Base-by-base conservation (phyloP, 2,329 filamentous ascomycete genomes). In the Xylariomycetidae sp. region DNA sequence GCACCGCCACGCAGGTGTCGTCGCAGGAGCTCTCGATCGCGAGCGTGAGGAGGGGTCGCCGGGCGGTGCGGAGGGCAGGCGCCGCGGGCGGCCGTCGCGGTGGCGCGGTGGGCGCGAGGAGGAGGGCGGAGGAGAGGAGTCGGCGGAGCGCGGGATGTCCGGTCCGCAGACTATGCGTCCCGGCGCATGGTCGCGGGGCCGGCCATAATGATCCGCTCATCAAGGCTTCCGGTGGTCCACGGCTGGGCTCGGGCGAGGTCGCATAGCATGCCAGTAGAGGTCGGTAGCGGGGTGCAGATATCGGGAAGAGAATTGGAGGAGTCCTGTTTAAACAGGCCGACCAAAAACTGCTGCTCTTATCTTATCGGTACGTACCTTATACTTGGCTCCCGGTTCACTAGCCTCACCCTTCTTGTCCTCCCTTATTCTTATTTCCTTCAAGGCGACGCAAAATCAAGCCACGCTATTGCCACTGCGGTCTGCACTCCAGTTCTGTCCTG, bases 11-110 rank as follows among this genome's bases (percentile, higher is more conserved):
- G 37, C 84, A 89, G 1, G 89, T 95, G 64, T 96, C 90, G 62
- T 96, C 90, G 69, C 90, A 92, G 3, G 83, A 88, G 8, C 82
- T 83, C 58, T 92, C 85, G 53, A 92, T 88, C 32, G 84, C 84
- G 30, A 90, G 72, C 5, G 74, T 78, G 13, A 73, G 54, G 37
- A 76, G 64, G 25, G 39, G 35, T 9, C 39, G 38, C 19, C 32
- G 41, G 18, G 25, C 9, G 32, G 17, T 25, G 20, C 17, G 3
- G 20, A 20, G 14, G 20, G 5, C 3, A 10, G 19, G 4, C 12
- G 19, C 31, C 18, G 16, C 24, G 18, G 25, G 10, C 14, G 14
- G 27, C 10, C 10, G 8, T 6, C 14, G 20, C 19, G 26, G 18
- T 6, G 25, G 26, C 10, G 16, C 14, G n/a, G 30, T 15, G n/a